Conservation (phyloP, 2,329 filamentous ascomycete species). For the Monosporascus sp. region DNA sequence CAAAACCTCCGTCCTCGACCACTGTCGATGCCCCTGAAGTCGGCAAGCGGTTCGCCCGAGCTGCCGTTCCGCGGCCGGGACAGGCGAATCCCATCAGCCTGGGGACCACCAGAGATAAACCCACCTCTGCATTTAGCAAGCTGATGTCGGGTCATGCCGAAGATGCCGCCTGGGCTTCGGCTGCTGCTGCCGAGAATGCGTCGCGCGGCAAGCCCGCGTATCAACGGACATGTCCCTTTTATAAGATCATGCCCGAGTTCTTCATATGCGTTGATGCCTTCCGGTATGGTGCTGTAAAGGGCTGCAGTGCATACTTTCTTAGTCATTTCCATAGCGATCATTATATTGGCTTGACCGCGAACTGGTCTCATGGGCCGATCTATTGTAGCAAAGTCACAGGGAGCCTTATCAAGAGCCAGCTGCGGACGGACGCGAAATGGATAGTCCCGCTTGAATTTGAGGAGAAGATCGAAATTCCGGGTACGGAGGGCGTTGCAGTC, state of each 20-base stretch:
- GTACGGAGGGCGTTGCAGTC: conserved; percentile 75
- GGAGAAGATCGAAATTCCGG: conserved; percentile 68
- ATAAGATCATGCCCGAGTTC: conserved; percentile 94
- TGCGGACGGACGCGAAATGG: conserved; percentile 81
- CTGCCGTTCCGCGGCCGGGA: conserved; percentile 68
- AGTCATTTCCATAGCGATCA: conserved; percentile 99
- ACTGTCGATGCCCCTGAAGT: conserved; percentile 34
- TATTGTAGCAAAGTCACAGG: conserved; percentile 93
- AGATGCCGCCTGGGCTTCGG: conserved; percentile 81
- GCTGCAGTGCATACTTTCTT: conserved; percentile 90
- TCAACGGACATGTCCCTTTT: conserved; percentile 90
- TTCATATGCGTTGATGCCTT: conserved; percentile 95
- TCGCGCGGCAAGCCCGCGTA: conserved; percentile 82
- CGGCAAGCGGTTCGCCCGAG: conserved; percentile 59
- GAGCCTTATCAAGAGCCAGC: conserved; percentile 80
- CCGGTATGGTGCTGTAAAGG: conserved; percentile 86
- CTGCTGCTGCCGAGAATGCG: conserved; percentile 72
- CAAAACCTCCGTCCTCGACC: conserved; percentile 19
- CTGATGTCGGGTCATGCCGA: conserved; percentile 92
- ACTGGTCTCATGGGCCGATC: conserved; percentile 89
- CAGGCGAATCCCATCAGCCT: conserved; percentile 74
- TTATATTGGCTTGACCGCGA: conserved; percentile 83
- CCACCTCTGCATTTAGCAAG: conserved; percentile 77
- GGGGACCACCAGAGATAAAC: conserved; percentile 29
- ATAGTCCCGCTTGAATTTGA: conserved; percentile 85